phyloP scores from a whole-genome alignment of 345 rosid species.

The Eutrema heterophyllum region DNA sequence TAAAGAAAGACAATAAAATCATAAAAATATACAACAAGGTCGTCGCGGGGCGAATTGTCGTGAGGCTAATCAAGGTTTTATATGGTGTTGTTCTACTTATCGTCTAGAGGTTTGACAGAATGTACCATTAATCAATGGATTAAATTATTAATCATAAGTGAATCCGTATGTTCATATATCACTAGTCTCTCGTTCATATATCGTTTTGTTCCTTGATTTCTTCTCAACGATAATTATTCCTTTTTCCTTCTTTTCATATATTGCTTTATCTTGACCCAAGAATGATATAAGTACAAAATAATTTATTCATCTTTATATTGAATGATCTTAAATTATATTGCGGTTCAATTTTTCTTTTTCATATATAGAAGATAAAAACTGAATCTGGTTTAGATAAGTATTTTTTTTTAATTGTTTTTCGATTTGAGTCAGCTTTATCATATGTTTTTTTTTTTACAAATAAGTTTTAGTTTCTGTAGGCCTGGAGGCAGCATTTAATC shows the following conservation, averaged over 20 bases:
- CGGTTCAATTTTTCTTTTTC: background rate
- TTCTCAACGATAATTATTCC: slow-evolving; percentile 40
- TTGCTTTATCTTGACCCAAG: slow-evolving; percentile 15
- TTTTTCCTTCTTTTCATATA: slow-evolving; percentile 14
- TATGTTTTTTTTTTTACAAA: too few relatives aligned
- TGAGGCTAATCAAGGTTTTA: slow-evolving; percentile 41
- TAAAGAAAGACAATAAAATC: slow-evolving; percentile 25
- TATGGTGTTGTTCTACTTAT: slow-evolving; percentile 33
- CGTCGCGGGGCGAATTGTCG: slow-evolving; percentile 55
- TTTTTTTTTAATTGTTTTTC: too few relatives aligned
- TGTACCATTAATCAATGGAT: slow-evolving; percentile 23
- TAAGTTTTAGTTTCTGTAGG: too few relatives aligned
- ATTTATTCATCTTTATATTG: background rate
- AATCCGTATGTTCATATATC: slow-evolving; percentile 7
- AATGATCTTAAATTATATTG: background rate
- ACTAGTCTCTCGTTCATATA: slow-evolving; percentile 25
- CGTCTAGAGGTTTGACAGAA: slow-evolving; percentile 35
- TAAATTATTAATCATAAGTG: slow-evolving; percentile 13
- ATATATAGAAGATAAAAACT: too few relatives aligned
- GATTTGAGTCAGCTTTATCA: too few relatives aligned
- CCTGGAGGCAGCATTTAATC: too few relatives aligned
- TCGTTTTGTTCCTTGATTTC: slow-evolving; percentile 32
- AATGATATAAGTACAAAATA: background rate
- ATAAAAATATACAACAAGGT: slow-evolving; percentile 26
- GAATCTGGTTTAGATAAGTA: too few relatives aligned